Percentiles rank a stretch among this genome's conserved stretches.
These are phyloP conservation scores for Starmera stellimalicola DNA, from an alignment of 1,139 yeast species.

Conservation along the genomic window DNA sequence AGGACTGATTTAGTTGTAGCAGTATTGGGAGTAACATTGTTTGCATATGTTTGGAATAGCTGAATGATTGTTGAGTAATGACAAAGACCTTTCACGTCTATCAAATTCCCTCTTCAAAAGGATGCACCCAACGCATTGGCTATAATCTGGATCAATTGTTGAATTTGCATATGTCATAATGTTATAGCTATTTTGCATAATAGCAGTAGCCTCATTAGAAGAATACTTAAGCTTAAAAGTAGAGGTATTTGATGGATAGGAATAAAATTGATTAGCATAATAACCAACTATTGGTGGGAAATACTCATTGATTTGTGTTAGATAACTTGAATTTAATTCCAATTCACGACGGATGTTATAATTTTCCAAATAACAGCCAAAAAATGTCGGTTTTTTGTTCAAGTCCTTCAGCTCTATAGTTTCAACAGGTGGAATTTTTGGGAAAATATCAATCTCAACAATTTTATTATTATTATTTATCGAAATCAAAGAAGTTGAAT, in stretches of 20 bases:
- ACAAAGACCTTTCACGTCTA: conserved; percentile 20
- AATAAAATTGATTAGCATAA: conserved; percentile 34
- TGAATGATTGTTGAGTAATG: too few species aligned
- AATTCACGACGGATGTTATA: conserved; percentile 10
- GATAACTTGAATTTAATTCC: conserved; percentile 1
- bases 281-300: conserved; percentile 50
- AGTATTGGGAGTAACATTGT: conserved; percentile 3
- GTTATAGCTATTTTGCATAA: conserved; percentile 44
- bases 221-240: conserved; percentile 49
- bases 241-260: conserved; percentile 43
- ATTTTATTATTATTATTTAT: conserved; percentile 8
- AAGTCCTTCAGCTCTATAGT: conserved; percentile 24
- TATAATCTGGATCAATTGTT: conserved; percentile 27
- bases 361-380: conserved; percentile 42
- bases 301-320: conserved; percentile 12
- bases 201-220: conserved; percentile 30
- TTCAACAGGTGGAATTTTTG: conserved; percentile 21
- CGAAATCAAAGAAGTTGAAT: conserved; percentile 13
- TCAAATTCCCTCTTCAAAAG: conserved; percentile 48
- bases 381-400: conserved; percentile 35
- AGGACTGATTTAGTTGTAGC: neutral
- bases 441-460: conserved; percentile 16
- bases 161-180: conserved; percentile 39
- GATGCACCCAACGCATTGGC: conserved; percentile 52
- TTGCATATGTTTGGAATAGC: neutral